A percentile compares a stretch with the other conserved stretches of the same genome.
Conservation (phyloP, 306 rosid species). For the Gastrolobium bilobum region DNA sequence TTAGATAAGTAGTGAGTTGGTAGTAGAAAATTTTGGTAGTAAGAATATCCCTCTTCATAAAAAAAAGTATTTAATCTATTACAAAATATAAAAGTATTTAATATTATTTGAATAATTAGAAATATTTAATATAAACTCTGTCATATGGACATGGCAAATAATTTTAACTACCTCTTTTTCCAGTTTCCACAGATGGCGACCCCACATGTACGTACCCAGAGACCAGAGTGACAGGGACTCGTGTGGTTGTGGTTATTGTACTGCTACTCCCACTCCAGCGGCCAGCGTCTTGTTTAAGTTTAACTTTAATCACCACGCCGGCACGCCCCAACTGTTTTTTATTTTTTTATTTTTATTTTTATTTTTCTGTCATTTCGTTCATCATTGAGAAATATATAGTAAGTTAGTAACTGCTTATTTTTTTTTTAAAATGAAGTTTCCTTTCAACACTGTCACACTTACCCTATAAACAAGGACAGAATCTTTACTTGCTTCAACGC, state of each 20-base stretch:
- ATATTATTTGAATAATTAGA: no score
- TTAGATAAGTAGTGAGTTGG: no score
- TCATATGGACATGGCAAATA: not conserved
- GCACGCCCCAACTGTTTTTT: not conserved
- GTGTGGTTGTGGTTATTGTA: slow-evolving; percentile 15
- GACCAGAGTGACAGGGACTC: not conserved
- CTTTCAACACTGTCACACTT: not conserved
- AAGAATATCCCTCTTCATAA: no score
- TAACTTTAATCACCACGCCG: slow-evolving; percentile 5
- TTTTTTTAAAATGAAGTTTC: not conserved
- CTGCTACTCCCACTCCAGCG: not conserved
- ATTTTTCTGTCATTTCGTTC: no score
- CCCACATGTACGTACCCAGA: slow-evolving; percentile 2
- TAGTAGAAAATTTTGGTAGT: no score
- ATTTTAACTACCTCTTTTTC: not conserved
- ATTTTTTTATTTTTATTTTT: no score
- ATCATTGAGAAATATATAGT: no score
- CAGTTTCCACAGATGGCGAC: slow-evolving; percentile 2
- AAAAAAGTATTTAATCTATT: no score
- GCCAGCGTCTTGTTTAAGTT: no score
- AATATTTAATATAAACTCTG: no score
- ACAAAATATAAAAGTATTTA: no score
- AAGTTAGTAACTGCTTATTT: not conserved
- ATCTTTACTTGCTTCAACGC: slow-evolving; percentile 13
- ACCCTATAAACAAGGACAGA: slow-evolving; percentile 27